Evolutionary conservation across 2,329 filamentous ascomycete genomes (phyloP).

Genomic region (Colletotrichum cordylinicola): DNA sequence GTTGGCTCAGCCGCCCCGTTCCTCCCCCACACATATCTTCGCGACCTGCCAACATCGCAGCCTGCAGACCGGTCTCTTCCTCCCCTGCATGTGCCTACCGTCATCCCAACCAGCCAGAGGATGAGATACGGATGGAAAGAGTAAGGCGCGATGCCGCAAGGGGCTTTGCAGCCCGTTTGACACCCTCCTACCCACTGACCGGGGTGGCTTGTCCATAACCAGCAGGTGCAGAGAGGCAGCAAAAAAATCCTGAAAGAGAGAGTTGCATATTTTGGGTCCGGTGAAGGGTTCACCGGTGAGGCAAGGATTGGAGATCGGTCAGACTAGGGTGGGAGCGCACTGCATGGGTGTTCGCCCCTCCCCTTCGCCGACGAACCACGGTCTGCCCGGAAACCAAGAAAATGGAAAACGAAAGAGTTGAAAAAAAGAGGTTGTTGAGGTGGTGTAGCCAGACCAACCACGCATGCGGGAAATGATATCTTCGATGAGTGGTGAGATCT

Average conservation of each 20-base stretch:
- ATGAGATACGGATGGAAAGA: neutral
- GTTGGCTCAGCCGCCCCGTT: neutral
- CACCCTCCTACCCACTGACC: neutral
- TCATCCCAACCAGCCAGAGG: neutral
- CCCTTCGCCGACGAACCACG: neutral
- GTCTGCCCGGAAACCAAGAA: neutral
- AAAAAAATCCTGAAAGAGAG: neutral
- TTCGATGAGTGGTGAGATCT: neutral
- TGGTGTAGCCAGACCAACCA: neutral
- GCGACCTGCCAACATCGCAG: neutral
- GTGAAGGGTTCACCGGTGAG: neutral
- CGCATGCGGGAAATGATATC: neutral
- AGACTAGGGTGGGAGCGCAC: slow-evolving; percentile 4
- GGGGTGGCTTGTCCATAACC: neutral
- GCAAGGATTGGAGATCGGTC: slow-evolving; percentile 13
- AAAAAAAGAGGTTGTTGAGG: neutral
- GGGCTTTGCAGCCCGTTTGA: neutral
- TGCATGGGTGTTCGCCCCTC: neutral
- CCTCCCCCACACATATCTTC: neutral
- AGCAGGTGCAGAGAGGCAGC: neutral
- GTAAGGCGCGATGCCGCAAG: neutral
- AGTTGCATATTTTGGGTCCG: neutral
- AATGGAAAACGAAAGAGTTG: neutral
- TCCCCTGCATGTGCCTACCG: neutral
- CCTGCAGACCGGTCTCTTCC: neutral